Conservation (phyloP, 352 stramenopile species). For the Globisporangium paddicum region DNA sequence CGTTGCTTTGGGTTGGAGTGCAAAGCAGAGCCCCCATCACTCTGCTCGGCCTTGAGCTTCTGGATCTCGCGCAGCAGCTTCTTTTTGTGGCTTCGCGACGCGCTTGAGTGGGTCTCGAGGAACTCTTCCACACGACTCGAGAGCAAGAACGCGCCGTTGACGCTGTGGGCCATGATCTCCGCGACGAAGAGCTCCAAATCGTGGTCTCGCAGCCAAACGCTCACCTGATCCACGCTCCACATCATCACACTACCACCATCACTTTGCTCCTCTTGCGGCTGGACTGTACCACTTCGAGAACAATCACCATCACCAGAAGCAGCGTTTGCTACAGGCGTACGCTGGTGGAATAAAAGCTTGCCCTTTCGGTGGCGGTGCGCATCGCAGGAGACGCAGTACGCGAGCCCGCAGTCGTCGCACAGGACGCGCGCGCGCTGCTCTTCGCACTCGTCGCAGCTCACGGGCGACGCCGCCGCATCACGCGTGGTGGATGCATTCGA, state of each 20-base stretch:
- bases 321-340: slow-evolving; percentile 14
- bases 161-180: slow-evolving; percentile 27
- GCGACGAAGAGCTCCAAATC: slow-evolving; percentile 58
- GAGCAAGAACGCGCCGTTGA: slow-evolving; percentile 53
- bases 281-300: no score
- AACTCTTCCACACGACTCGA: slow-evolving; percentile 41
- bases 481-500: background rate
- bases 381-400: slow-evolving; percentile 69
- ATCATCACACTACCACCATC: background rate
- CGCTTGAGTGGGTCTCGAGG: slow-evolving; percentile 38
- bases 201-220: slow-evolving; percentile 50
- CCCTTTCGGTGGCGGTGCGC: slow-evolving; percentile 72
- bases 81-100: slow-evolving; percentile 72
- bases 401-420: slow-evolving; percentile 70
- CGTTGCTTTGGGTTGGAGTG: background rate
- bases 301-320: background rate
- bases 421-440: slow-evolving; percentile 30
- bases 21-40: background rate
- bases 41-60: slow-evolving; percentile 44
- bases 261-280: background rate
- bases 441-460: slow-evolving; percentile 75
- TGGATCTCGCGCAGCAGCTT: slow-evolving; percentile 74
- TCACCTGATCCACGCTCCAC: slow-evolving; percentile 45
- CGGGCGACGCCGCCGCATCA: background rate
- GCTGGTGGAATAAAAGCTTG: slow-evolving; percentile 69